Base-by-base conservation (phyloP, 371 early-diverging fungal genomes). In the Apophysomyces ossiformis region DNA sequence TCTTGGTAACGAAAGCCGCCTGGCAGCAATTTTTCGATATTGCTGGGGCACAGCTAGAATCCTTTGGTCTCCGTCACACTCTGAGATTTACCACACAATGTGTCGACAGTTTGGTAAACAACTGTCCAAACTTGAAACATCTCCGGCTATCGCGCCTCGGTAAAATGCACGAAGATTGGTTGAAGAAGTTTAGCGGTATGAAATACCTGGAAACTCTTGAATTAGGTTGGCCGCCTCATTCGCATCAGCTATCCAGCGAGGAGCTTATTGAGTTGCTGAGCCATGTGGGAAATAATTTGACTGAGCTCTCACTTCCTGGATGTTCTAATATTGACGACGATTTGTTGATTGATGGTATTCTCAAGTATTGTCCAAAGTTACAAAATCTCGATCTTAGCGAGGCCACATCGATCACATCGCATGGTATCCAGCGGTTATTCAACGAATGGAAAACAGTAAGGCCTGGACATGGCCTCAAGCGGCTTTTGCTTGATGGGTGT, bases 21-120 rank as follows among this genome's bases (percentile, higher is more conserved):
- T 96, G 87, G 77, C 78, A 78, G n/a, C 45, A 56, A 7, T 80
- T 95, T 58, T 89, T 95, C 67, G 69, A 76, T 37, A 59, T 58
- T 0, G 50, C 85, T 1, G 88, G 90, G 5, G 18, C 64, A 0
- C 73, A 78, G 8, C 76, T 96, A n/a, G 74, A 77, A 57, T 61
- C 72, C 13, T 86, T 96, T 65, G 73, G 64, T 4, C 73, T 93
- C 15, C 74, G 83, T 39, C 81, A 91, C 60, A 84, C 89, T 0
- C 81, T 88, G 6, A 85, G 92, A 1, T 88, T 95, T 59, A 71
- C 80, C 5, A 37, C 74, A 0, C 68, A 58, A 0, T 81, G 86
- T 8, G 69, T 92, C 37, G 71, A 82, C 5, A 76, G 87, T 0
- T 77, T 96, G 12, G 83, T 77, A 1, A 63, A 74, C 1, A 60